Evolutionary conservation across 2,329 filamentous ascomycete genomes (phyloP).

Genomic region (Cercospora beticola): DNA sequence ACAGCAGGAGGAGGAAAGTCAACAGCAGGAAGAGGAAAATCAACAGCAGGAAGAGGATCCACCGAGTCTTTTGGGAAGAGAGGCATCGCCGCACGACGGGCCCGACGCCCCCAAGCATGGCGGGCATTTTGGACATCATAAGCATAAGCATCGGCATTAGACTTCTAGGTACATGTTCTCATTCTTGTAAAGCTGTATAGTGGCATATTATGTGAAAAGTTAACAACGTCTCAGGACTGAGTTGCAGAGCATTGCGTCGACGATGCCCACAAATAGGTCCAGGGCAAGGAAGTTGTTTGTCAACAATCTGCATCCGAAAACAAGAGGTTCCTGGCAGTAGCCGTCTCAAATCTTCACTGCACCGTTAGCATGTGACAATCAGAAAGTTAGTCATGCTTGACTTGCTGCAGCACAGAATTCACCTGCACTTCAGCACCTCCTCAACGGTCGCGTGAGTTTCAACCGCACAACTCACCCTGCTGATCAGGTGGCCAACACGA

Average conservation of each 20-base stretch:
- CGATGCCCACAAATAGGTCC: no score
- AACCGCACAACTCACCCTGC: neutral
- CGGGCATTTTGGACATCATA: neutral
- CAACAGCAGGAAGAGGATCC: neutral
- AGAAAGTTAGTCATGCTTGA: neutral
- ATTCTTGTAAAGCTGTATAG: neutral
- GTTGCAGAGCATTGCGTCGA: neutral
- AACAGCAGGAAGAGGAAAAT: neutral
- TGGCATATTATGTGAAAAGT: neutral
- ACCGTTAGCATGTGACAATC: neutral
- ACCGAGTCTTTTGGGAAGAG: neutral
- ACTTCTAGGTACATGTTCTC: neutral
- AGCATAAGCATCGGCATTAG: neutral
- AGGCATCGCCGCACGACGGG: neutral
- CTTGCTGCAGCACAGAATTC: neutral
- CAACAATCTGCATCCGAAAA: neutral
- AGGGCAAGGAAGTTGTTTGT: no score
- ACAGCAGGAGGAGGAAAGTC: neutral
- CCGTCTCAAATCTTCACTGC: neutral
- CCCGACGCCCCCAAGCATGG: neutral
- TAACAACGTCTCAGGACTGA: no score
- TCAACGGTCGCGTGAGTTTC: neutral
- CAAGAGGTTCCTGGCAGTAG: neutral
- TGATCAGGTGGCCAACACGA: neutral
- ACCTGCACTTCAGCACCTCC: neutral